These are phyloP conservation scores for Chenopodium album DNA, from an alignment of 148 eudicot species.

Conservation along the genomic window DNA sequence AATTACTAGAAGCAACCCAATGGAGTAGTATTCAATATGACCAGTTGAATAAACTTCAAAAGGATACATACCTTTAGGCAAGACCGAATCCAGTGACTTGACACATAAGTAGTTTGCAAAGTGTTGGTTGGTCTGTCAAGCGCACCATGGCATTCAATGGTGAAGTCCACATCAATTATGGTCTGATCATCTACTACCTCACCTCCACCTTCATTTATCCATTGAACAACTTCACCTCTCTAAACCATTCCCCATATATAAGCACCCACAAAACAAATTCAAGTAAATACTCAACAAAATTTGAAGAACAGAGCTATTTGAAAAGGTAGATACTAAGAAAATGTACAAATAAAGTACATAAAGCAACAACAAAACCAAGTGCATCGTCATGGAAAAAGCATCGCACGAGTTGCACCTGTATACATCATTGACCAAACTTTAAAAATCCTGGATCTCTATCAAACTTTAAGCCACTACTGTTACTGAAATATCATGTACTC, in stretches of 20 bases:
- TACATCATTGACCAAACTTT: not conserved
- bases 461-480: not conserved
- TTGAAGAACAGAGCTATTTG: not conserved
- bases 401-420: too few relatives aligned
- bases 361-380: not conserved
- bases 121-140: slow-evolving; percentile 32
- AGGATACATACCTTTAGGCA: slow-evolving; percentile 64
- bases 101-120: slow-evolving; percentile 47
- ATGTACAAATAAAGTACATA: not conserved
- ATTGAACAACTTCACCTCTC: slow-evolving; percentile 78
- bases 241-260: slow-evolving; percentile 27
- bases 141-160: slow-evolving; percentile 76
- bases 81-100: slow-evolving; percentile 86
- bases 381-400: not conserved
- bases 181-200: slow-evolving; percentile 46
- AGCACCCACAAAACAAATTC: not conserved
- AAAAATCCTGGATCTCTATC: not conserved
- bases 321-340: not conserved
- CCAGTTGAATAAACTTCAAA: not conserved
- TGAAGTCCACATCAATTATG: slow-evolving; percentile 52
- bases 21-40: not conserved
- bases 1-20: not conserved
- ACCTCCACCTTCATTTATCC: slow-evolving; percentile 88
- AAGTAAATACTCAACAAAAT: not conserved
- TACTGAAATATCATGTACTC: not conserved